Base-by-base conservation (phyloP, 2,329 filamentous ascomycete species). In the Fusarium sp. region DNA sequence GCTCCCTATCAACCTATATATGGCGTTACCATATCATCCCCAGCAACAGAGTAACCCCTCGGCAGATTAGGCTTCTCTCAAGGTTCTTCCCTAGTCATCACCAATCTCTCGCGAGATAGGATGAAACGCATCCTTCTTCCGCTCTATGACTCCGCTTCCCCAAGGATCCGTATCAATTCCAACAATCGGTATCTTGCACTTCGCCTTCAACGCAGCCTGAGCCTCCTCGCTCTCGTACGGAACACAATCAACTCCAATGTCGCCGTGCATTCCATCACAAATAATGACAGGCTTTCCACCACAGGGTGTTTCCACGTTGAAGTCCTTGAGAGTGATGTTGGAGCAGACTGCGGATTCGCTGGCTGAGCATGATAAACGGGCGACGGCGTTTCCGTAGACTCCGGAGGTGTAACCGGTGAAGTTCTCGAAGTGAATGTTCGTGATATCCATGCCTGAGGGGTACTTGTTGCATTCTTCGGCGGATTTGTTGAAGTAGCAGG, bases 401-500 rank as follows among this genome's bases (percentile, higher is more conserved):
- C 90, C 89, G 17, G 87, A 90, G 2, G 86, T 89, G 22, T 86
- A 86, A 1, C 90, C 90, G 0, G 85, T 84, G 69, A 91, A 86
- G 75, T 91, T 91, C 75, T 90, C 84, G 69, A 91, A 91, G 0
- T 82, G 82, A 35, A 92, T 85, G 76, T 91, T 87, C 30, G 87
- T 89, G 66, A 91, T 86, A 74, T 91, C 88, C 73, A 91, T 89
- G 9, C 84, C 82, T 0, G 88, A 89, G 0, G 90, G 89, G 71
- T 89, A 87, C 15, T 83, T 68, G 2, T 86, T 84, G 74, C 90
- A 91, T 3, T 85, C 84, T 1, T 85, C 85, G 4, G 82, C 73
- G 65, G 87, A 79, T 66, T 82, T 83, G 81, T 91, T 87, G 80
- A 91, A 91, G 80, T 91, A 91, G 81, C 90, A 91, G 32, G 89